Conservation (phyloP, 345 rosid genomes). For the Melaleuca alternifolia region DNA sequence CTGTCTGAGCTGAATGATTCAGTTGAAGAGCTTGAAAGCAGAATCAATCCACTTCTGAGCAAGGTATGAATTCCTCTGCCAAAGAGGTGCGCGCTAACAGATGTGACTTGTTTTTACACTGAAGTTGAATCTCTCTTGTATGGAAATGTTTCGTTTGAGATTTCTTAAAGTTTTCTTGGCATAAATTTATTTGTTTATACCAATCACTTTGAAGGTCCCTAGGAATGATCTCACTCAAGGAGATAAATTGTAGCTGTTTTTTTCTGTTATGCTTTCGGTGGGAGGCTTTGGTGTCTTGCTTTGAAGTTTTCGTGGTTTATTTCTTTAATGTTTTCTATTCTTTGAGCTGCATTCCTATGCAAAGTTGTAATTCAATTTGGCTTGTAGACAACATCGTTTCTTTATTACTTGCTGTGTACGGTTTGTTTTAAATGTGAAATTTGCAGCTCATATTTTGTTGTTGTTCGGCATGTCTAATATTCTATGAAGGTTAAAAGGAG, state of each 20-base stretch:
- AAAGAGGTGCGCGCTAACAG: not conserved
- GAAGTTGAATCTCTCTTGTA: not conserved
- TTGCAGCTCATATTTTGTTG: not conserved
- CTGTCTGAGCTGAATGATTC: constrained; percentile 73
- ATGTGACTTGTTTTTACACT: not conserved
- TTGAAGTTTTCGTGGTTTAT: not conserved
- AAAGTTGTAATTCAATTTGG: not conserved
- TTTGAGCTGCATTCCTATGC: not conserved
- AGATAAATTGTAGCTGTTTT: not conserved
- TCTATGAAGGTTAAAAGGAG: constrained; percentile 39
- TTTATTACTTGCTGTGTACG: not conserved
- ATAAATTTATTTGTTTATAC: not conserved
- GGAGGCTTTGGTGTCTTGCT: not conserved
- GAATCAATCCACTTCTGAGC: constrained; percentile 56
- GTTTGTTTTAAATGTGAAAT: not conserved
- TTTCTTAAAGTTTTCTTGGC: not conserved
- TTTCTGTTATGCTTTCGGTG: not conserved
- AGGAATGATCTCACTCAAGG: not conserved
- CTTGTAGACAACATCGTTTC: not conserved
- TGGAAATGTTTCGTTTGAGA: not conserved
- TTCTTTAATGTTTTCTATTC: not conserved
- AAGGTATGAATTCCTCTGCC: constrained; percentile 29
- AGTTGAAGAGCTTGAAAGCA: constrained; percentile 54
- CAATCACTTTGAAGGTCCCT: not conserved
- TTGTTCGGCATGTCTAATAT: not conserved